Conservation (phyloP, 352 stramenopile species). For the Blastocystis sp. region DNA sequence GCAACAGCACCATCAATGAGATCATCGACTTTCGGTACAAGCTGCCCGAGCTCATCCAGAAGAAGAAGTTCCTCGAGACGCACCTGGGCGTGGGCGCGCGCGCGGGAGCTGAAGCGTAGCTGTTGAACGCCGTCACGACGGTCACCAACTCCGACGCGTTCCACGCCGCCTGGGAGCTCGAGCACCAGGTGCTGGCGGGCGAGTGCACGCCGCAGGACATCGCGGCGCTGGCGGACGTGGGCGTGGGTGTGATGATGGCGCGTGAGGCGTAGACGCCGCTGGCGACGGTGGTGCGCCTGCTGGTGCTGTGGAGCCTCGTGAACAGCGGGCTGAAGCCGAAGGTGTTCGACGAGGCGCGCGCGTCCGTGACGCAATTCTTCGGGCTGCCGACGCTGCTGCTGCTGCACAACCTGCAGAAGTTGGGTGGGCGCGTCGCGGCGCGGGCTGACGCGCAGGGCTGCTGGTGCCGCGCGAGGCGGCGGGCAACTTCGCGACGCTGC, state of each 20-base stretch:
- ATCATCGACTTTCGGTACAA: constrained; percentile 57
- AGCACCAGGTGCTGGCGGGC: constrained; percentile 25
- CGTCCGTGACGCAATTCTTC: constrained; percentile 18
- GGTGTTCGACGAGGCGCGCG: constrained; percentile 16
- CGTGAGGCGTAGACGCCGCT: constrained; percentile 29
- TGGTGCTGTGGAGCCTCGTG: constrained; percentile 41
- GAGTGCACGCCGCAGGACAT: background rate
- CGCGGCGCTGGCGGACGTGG: constrained; percentile 23
- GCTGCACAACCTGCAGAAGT: constrained; percentile 32
- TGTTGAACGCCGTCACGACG: constrained; percentile 25
- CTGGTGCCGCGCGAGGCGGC: constrained; percentile 25
- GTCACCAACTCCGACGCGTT: constrained; percentile 51
- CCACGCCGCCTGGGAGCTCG: constrained; percentile 17
- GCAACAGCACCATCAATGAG: constrained; percentile 27
- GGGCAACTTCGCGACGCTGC: constrained; percentile 52
- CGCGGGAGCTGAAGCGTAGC: background rate
- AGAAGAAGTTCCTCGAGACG: constrained; percentile 7
- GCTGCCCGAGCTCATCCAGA: constrained; percentile 35
- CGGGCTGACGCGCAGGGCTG: background rate
- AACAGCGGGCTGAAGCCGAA: constrained; percentile 60
- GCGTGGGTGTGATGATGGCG: background rate
- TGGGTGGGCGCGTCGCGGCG: background rate
- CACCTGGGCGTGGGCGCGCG: constrained; percentile 16
- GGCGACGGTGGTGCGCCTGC: constrained; percentile 36
- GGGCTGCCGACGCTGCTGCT: constrained; percentile 40